These are phyloP conservation scores for Boletus subparvulus DNA, from an alignment of 768 basidiomycete genomes.

Conservation along the genomic window DNA sequence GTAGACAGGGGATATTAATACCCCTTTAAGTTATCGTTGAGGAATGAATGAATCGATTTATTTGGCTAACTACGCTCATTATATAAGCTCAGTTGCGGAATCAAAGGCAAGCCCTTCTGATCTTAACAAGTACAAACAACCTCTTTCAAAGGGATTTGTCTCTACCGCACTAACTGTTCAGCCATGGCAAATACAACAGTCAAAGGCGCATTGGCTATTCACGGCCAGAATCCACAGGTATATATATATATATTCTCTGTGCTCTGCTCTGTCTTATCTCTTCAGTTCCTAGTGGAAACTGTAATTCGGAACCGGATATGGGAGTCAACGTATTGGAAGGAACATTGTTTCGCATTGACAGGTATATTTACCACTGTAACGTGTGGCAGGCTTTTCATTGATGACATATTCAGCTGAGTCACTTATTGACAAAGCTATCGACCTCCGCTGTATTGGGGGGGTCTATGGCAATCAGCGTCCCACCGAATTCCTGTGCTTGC, in stretches of 20 bases:
- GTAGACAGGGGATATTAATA: no score
- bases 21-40: neutral
- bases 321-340: slow-evolving; percentile 95
- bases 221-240: slow-evolving; percentile 97
- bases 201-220: slow-evolving; percentile 82
- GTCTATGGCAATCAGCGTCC: slow-evolving; percentile 95
- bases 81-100: no score
- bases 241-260: neutral
- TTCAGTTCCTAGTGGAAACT: slow-evolving; percentile 89
- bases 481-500: slow-evolving; percentile 89
- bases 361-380: slow-evolving; percentile 46
- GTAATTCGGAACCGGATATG: slow-evolving; percentile 96
- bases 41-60: no score
- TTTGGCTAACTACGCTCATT: no score
- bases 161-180: neutral
- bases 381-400: neutral
- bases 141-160: neutral
- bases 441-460: slow-evolving; percentile 80
- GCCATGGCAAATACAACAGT: slow-evolving; percentile 93
- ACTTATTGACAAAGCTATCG: slow-evolving; percentile 91
- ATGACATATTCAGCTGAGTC: slow-evolving; percentile 65
- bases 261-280: slow-evolving; percentile 19
- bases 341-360: slow-evolving; percentile 96
- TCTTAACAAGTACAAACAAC: slow-evolving; percentile 27
- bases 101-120: slow-evolving; percentile 21